These are phyloP conservation scores for Haberlea rhodopensis DNA, from an alignment of 257 asterid species.

Conservation along the genomic window DNA sequence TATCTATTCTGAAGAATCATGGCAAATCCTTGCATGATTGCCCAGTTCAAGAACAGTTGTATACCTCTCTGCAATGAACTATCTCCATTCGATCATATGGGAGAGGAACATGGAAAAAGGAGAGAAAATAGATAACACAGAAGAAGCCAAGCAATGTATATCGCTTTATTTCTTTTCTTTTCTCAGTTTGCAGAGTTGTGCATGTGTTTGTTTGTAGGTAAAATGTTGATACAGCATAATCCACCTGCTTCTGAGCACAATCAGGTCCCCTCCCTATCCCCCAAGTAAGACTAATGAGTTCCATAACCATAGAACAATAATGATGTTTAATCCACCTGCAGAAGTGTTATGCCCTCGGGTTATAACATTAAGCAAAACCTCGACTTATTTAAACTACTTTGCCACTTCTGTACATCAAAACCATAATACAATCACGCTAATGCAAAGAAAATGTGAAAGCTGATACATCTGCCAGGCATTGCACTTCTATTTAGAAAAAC, in stretches of 20 bases:
- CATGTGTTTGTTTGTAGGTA: neutral
- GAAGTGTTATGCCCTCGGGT: too few relatives aligned
- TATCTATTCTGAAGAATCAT: conserved; percentile 94
- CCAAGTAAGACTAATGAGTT: conserved; percentile 98
- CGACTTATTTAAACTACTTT: neutral
- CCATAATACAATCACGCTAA: neutral
- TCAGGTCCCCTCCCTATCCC: conserved; percentile 82
- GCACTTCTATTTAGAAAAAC: neutral
- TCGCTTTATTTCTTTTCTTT: conserved; percentile 5
- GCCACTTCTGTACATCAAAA: conserved; percentile 6
- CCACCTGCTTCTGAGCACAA: conserved; percentile 87
- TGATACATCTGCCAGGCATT: conserved; percentile 2
- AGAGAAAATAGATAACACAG: conserved; percentile 6
- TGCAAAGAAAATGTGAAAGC: conserved; percentile 9
- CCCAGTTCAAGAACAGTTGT: conserved; percentile 79
- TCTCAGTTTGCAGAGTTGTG: conserved; percentile 19
- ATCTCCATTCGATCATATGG: conserved; percentile 22
- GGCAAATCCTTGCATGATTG: conserved; percentile 93
- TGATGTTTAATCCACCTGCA: conserved; percentile 98
- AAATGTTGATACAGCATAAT: conserved; percentile 15
- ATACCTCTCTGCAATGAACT: conserved; percentile 66
- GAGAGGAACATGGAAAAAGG: neutral
- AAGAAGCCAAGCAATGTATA: conserved; percentile 14
- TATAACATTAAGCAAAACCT: too few relatives aligned
- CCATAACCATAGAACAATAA: conserved; percentile 93